phyloP scores from a whole-genome alignment of 345 rosid genomes.

The Heritiera littoralis region DNA sequence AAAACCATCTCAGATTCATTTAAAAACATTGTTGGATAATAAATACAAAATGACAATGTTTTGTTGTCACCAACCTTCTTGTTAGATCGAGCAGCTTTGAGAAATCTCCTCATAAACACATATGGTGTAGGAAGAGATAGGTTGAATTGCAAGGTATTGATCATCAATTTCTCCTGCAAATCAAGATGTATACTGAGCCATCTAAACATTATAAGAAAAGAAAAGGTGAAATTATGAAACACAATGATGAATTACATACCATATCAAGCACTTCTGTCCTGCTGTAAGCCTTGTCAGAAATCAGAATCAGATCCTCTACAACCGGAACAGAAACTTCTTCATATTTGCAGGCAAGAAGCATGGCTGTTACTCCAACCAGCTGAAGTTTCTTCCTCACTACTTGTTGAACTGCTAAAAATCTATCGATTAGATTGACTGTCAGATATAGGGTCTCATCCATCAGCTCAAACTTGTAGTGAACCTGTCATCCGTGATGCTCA shows the following conservation, averaged over 20 bases:
- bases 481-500: conserved; percentile 45
- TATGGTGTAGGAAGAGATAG: conserved; percentile 84
- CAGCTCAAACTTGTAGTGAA: conserved; percentile 96
- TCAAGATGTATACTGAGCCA: background rate
- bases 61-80: conserved; percentile 59
- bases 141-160: conserved; percentile 70
- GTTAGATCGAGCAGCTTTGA: conserved; percentile 82
- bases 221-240: background rate
- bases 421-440: conserved; percentile 85
- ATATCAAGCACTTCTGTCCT: conserved; percentile 84
- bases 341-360: conserved; percentile 96
- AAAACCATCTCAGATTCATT: conserved; percentile 14
- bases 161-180: conserved; percentile 83
- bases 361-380: conserved; percentile 87
- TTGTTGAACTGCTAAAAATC: conserved; percentile 71
- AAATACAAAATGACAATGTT: background rate
- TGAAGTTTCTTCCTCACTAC: conserved; percentile 89
- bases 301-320: conserved; percentile 83
- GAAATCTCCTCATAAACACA: conserved; percentile 91
- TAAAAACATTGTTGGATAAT: background rate
- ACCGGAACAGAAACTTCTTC: conserved; percentile 96
- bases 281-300: conserved; percentile 83
- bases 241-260: conserved; percentile 41
- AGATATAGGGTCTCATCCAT: conserved; percentile 94
- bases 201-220: background rate